Percentiles rank a stretch among this genome's conserved stretches.
These are phyloP conservation scores for Suhomyces prunicola DNA, from an alignment of 805 yeast genomes.

Conservation along the genomic window DNA sequence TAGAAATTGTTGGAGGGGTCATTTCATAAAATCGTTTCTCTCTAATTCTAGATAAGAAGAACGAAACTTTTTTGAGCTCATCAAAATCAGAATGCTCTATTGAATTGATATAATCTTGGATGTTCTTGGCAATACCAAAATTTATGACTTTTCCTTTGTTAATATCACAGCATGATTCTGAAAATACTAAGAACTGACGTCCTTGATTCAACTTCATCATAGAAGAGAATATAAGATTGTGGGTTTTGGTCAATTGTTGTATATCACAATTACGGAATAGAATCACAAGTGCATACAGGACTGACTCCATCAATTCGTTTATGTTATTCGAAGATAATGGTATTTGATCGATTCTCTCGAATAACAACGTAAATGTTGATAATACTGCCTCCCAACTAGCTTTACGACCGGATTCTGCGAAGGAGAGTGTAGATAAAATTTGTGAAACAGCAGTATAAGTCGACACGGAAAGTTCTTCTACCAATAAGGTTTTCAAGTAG, in stretches of 20 bases:
- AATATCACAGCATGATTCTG: constrained; percentile 43
- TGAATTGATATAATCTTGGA: constrained; percentile 48
- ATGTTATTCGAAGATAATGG: background rate
- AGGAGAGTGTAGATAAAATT: constrained; percentile 47
- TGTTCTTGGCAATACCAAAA: constrained; percentile 39
- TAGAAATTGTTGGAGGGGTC: constrained; percentile 23
- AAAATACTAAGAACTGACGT: constrained; percentile 41
- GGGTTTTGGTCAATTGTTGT: constrained; percentile 45
- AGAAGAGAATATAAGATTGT: constrained; percentile 41
- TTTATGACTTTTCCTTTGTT: constrained; percentile 44
- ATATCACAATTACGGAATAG: constrained; percentile 56
- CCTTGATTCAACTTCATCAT: constrained; percentile 33
- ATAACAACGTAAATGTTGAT: constrained; percentile 17
- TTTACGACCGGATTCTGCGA: constrained; percentile 70
- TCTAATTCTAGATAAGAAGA: constrained; percentile 16
- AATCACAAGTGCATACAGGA: constrained; percentile 47
- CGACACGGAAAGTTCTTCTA: background rate
- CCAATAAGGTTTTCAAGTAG: constrained; percentile 15
- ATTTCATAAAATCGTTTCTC: constrained; percentile 8
- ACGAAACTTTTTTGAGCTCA: constrained; percentile 27
- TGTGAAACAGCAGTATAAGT: constrained; percentile 24
- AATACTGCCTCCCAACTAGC: constrained; percentile 46
- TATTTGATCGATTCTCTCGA: constrained; percentile 14
- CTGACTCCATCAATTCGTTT: constrained; percentile 18
- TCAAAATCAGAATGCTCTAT: constrained; percentile 14